A percentile compares a stretch with the other conserved stretches of the same genome.
phyloP scores from a whole-genome alignment of 2,329 filamentous ascomycete genomes.

The Onygenales sp. region DNA sequence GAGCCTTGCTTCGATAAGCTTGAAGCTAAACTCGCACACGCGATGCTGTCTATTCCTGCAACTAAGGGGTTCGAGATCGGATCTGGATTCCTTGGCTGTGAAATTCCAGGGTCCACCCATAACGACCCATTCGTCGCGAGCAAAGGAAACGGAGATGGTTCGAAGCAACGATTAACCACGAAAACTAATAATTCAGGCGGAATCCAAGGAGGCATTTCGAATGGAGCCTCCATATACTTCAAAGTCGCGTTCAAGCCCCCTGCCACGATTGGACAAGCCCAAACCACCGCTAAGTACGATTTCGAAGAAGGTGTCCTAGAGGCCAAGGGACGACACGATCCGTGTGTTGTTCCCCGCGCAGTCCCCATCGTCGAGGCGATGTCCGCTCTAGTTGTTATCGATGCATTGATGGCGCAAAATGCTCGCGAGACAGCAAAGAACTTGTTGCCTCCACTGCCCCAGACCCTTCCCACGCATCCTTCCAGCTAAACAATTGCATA shows the following conservation, averaged over 20 bases:
- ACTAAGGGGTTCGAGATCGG: slow-evolving; percentile 95
- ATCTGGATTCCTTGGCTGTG: slow-evolving; percentile 79
- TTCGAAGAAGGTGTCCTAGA: slow-evolving; percentile 67
- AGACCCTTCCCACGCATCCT: slow-evolving; percentile 26
- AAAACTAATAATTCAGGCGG: slow-evolving; percentile 93
- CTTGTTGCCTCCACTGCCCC: slow-evolving; percentile 34
- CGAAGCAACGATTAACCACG: slow-evolving; percentile 52
- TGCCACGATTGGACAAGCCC: slow-evolving; percentile 83
- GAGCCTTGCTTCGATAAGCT: slow-evolving; percentile 95
- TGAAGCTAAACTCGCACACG: slow-evolving; percentile 82
- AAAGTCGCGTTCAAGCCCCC: slow-evolving; percentile 89
- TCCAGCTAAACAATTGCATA: slow-evolving; percentile 6
- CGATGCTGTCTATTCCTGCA: slow-evolving; percentile 90
- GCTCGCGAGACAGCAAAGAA: slow-evolving; percentile 44
- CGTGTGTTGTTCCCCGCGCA: slow-evolving; percentile 80
- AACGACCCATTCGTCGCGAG: slow-evolving; percentile 72
- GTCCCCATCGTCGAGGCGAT: slow-evolving; percentile 69
- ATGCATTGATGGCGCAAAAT: slow-evolving; percentile 77
- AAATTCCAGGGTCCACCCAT: slow-evolving; percentile 79
- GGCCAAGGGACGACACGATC: slow-evolving; percentile 90
- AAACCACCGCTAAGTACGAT: slow-evolving; percentile 73
- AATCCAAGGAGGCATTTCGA: slow-evolving; percentile 90
- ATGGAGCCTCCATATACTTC: slow-evolving; percentile 92
- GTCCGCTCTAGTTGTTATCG: slow-evolving; percentile 79
- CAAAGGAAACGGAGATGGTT: slow-evolving; percentile 24